Conservation (phyloP, 1,139 yeast species). For the Entelexis sorbosivorans region DNA sequence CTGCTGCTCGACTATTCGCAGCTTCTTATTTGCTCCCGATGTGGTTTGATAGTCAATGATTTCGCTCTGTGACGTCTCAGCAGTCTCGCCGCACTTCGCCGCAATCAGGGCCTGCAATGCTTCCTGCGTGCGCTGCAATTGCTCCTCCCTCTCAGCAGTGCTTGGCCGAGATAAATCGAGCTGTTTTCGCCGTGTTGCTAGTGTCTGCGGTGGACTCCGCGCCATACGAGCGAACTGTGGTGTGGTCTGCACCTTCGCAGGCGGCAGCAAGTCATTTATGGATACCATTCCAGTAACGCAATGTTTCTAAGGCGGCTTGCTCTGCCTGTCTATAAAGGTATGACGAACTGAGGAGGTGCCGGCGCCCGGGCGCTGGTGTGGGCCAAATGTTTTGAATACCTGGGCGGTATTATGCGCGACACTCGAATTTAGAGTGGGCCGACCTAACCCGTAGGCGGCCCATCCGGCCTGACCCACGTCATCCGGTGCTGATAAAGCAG, state of each 20-base stretch:
- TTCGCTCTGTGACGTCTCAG: background rate
- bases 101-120: slow-evolving; percentile 12
- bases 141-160: slow-evolving; percentile 2
- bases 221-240: background rate
- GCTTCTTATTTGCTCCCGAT: slow-evolving; percentile 23
- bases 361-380: no score
- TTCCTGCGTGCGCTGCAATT: background rate
- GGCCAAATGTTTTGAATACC: no score
- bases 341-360: no score
- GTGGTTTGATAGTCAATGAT: background rate
- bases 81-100: background rate
- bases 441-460: slow-evolving; percentile 1
- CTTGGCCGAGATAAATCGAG: slow-evolving; percentile 3
- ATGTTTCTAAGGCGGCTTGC: no score
- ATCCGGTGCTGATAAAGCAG: no score
- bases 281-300: no score
- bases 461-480: background rate
- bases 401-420: no score
- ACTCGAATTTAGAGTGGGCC: no score
- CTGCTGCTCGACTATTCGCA: slow-evolving; percentile 48
- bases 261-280: background rate
- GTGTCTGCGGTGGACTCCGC: background rate
- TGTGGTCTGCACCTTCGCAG: background rate
- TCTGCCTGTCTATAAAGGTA: no score
- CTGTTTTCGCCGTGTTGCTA: background rate